Conservation (phyloP, 1,284 basidiomycete genomes). For the Hemileia vastatrix region DNA sequence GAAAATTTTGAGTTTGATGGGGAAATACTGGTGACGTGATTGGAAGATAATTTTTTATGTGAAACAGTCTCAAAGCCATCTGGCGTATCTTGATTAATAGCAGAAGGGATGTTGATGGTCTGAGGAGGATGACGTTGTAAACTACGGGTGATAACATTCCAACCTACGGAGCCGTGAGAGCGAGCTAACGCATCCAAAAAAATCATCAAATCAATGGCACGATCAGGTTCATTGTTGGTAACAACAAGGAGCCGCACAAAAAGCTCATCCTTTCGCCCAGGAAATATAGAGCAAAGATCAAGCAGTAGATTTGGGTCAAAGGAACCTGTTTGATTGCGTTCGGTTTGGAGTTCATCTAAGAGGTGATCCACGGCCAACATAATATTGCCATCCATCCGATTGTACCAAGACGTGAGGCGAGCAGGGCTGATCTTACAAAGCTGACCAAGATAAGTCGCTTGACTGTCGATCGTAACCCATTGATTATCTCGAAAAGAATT, state of each 20-base stretch:
- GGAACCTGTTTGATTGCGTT: no score
- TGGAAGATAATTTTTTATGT: no score
- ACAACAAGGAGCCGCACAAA: slow-evolving; percentile 1
- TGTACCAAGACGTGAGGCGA: not conserved
- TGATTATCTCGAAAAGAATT: slow-evolving; percentile 1
- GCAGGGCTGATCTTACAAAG: not conserved
- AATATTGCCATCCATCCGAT: not conserved
- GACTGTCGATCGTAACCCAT: slow-evolving; percentile 7
- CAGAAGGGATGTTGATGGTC: no score
- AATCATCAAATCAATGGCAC: slow-evolving; percentile 3
- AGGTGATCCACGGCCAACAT: slow-evolving; percentile 15
- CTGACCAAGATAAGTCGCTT: not conserved
- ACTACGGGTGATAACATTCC: no score
- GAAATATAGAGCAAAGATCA: not conserved
- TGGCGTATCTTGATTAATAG: no score
- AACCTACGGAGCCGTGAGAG: no score
- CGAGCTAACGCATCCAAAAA: slow-evolving; percentile 16
- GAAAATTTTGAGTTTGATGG: no score
- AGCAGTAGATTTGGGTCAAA: no score
- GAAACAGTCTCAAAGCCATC: no score
- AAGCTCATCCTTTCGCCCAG: not conserved
- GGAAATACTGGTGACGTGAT: no score
- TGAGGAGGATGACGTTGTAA: no score
- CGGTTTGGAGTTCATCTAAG: not conserved
- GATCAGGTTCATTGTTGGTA: slow-evolving; percentile 1